Percentiles rank a stretch among this genome's conserved stretches.
phyloP scores from a whole-genome alignment of 805 yeast genomes.

The Lachancea sp. region DNA sequence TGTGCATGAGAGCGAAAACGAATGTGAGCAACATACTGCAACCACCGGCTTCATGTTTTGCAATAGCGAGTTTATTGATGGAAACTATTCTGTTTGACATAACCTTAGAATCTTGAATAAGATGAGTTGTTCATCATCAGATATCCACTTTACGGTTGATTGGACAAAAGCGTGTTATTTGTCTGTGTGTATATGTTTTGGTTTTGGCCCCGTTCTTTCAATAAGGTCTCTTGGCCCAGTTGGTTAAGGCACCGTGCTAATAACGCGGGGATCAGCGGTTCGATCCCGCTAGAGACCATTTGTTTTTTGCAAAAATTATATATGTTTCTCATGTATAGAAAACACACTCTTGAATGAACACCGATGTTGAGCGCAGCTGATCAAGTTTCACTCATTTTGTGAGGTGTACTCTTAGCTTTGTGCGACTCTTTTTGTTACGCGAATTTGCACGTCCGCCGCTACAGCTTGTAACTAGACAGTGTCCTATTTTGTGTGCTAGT shows the following conservation, averaged over 20 bases:
- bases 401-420: too few species aligned
- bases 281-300: conserved; percentile 34
- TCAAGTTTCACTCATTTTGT: too few species aligned
- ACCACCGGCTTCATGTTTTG: conserved; percentile 43
- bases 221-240: conserved; percentile 33
- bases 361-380: neutral
- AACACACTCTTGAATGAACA: too few species aligned
- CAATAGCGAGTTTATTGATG: neutral
- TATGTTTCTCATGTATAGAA: too few species aligned
- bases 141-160: too few species aligned
- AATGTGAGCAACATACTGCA: conserved; percentile 39
- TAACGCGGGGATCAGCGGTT: conserved; percentile 36
- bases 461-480: neutral
- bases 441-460: too few species aligned
- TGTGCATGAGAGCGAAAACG: too few species aligned
- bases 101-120: too few species aligned
- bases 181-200: neutral
- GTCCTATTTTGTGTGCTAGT: neutral
- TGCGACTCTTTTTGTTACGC: too few species aligned
- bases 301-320: too few species aligned
- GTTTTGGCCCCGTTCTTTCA: too few species aligned
- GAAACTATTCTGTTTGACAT: neutral
- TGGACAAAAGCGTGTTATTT: neutral
- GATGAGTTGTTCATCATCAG: too few species aligned
- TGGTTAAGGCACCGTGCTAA: conserved; percentile 35